Evolutionary conservation across 1,284 basidiomycete genomes (phyloP).

Genomic region (Rhodotorula mucilaginosa): DNA sequence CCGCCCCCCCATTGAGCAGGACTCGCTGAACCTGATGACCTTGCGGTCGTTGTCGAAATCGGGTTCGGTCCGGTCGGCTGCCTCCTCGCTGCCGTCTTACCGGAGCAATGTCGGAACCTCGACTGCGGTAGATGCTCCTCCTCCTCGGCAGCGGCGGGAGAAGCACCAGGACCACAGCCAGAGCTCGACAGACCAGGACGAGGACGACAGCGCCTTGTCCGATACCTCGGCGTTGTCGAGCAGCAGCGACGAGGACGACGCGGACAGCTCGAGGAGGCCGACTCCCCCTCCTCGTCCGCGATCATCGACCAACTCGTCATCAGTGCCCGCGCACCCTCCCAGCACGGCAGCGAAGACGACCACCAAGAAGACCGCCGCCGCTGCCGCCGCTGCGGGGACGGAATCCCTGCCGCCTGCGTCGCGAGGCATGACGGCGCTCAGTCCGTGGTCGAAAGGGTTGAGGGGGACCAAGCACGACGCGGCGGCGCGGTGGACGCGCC

Average conservation of each 20-base stretch:
- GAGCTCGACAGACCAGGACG: too few species aligned
- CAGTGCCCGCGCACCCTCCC: too few species aligned
- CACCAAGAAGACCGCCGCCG: too few species aligned
- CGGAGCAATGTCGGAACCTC: not conserved
- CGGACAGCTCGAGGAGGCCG: too few species aligned
- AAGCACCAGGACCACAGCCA: not conserved
- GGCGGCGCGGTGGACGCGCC: constrained; percentile 10
- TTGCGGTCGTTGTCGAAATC: constrained; percentile 12
- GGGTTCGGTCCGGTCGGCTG: not conserved
- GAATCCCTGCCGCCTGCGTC: constrained; percentile 12
- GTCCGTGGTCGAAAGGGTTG: constrained; percentile 22
- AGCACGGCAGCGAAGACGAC: too few species aligned
- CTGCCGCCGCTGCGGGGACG: not conserved
- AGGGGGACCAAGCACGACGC: constrained; percentile 16
- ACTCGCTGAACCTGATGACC: constrained; percentile 9
- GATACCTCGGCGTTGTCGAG: too few species aligned
- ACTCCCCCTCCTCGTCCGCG: not conserved
- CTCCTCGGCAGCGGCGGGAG: not conserved
- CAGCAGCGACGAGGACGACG: too few species aligned
- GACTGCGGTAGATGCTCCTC: not conserved
- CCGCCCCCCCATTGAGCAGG: not conserved
- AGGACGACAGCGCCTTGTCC: too few species aligned
- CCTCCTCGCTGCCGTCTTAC: constrained; percentile 2
- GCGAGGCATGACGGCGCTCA: constrained; percentile 20
- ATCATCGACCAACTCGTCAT: not conserved